Evolutionary conservation across 306 rosid genomes (phyloP).

Genomic region (Quercus berberidifolia): DNA sequence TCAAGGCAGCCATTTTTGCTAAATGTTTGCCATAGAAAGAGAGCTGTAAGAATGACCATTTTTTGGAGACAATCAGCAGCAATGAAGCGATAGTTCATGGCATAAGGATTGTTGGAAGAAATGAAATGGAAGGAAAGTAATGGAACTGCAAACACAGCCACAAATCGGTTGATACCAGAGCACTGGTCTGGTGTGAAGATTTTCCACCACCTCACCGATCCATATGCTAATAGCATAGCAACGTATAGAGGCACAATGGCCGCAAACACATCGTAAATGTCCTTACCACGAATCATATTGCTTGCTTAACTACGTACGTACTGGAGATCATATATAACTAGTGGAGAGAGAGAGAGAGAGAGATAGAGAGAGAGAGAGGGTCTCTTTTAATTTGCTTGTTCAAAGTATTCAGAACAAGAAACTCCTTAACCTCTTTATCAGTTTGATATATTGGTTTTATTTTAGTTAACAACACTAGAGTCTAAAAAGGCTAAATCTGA

Average conservation of each 20-base stretch:
- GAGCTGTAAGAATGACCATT: slow-evolving; percentile 52
- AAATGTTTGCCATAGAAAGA: slow-evolving; percentile 71
- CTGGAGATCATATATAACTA: too few species aligned
- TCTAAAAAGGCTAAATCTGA: too few species aligned
- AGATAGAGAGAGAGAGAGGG: neutral
- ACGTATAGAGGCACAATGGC: slow-evolving; percentile 80
- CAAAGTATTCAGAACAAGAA: too few species aligned
- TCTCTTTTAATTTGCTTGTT: too few species aligned
- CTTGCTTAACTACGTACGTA: too few species aligned
- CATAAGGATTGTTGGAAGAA: slow-evolving; percentile 69
- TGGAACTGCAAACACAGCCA: slow-evolving; percentile 78
- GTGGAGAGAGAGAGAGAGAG: neutral
- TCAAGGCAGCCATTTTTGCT: slow-evolving; percentile 52
- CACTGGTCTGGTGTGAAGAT: slow-evolving; percentile 85
- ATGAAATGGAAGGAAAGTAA: slow-evolving; percentile 82
- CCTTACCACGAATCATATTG: slow-evolving; percentile 68
- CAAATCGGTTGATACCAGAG: slow-evolving; percentile 85
- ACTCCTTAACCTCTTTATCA: too few species aligned
- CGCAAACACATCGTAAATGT: slow-evolving; percentile 70
- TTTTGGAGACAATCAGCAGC: slow-evolving; percentile 88
- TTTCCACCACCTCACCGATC: slow-evolving; percentile 85
- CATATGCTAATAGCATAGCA: slow-evolving; percentile 79
- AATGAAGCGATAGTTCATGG: slow-evolving; percentile 75
- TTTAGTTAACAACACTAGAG: neutral
- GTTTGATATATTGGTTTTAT: neutral